Evolutionary conservation across 306 rosid species (phyloP).

Genomic region (Mimosa bimucronata): DNA sequence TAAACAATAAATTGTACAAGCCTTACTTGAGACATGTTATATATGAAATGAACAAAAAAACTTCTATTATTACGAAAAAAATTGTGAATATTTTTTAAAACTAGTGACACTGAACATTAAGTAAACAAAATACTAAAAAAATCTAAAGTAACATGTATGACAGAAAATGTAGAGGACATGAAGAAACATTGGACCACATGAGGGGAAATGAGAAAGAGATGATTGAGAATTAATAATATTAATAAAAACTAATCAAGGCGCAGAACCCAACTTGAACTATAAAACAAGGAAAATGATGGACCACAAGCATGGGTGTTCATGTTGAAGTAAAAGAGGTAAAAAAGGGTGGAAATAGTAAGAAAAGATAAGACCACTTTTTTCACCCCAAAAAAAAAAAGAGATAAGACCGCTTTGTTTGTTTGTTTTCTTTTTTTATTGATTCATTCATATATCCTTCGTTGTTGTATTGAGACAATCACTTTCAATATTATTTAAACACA

Average conservation of each 20-base stretch:
- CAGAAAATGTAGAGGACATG: background rate
- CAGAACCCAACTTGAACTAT: constrained; percentile 19
- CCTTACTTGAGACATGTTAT: background rate
- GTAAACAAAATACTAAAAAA: background rate
- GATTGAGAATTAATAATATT: background rate
- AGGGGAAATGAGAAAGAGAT: background rate
- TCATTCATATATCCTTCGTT: background rate
- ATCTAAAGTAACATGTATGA: background rate
- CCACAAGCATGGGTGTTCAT: constrained; percentile 34
- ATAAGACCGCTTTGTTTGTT: constrained; percentile 27
- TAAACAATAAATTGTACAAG: background rate
- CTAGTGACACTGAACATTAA: background rate
- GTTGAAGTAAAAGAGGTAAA: background rate
- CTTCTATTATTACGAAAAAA: background rate
- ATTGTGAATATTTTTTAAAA: background rate
- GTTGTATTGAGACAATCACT: constrained; percentile 21
- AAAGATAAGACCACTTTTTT: constrained; percentile 16
- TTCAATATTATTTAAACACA: background rate
- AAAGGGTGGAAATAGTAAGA: background rate
- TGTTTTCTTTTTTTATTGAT: background rate
- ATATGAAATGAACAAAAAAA: background rate
- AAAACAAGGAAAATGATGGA: constrained; percentile 52
- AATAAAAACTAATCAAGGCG: background rate
- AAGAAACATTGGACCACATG: constrained; percentile 25
- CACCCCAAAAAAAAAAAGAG: too few relatives aligned